Conservation (phyloP, 139 green algal species). For the Astrephomene gubernaculifera region DNA sequence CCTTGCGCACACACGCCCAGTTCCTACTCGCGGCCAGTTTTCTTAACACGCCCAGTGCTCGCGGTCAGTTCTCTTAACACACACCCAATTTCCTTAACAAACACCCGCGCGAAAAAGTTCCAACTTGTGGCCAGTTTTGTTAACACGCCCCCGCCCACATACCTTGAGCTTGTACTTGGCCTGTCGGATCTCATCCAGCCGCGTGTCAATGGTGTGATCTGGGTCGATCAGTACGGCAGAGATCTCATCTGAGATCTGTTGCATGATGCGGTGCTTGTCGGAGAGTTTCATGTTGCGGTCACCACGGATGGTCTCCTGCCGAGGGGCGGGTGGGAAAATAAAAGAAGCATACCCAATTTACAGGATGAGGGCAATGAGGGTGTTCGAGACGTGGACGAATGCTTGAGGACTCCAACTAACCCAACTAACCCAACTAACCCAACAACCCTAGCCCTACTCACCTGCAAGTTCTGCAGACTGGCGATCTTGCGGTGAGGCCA, state of each 20-base stretch:
- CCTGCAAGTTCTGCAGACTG: conserved; percentile 22
- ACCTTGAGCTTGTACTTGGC: conserved; percentile 52
- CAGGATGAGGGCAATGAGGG: not conserved
- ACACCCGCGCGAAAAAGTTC: no score
- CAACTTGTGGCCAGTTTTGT: no score
- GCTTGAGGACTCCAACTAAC: not conserved
- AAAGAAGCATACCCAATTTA: not conserved
- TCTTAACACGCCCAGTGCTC: no score
- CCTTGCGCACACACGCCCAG: no score
- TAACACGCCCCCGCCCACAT: not conserved
- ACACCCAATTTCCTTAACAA: no score
- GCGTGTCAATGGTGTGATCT: conserved; percentile 38
- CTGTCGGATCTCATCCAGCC: conserved; percentile 42
- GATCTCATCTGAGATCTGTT: conserved; percentile 1
- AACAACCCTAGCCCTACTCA: not conserved
- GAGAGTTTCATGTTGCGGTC: conserved; percentile 32
- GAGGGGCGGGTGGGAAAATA: not conserved
- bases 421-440: not conserved
- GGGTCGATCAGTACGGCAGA: conserved; percentile 10
- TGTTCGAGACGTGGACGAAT: not conserved
- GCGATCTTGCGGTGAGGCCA: conserved; percentile 43
- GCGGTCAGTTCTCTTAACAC: no score
- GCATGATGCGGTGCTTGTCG: conserved; percentile 34
- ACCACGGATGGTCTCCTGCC: conserved; percentile 20
- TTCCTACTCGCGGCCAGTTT: no score